Conservation (phyloP, 768 basidiomycete genomes). For the Paxillus ammoniavirescens region DNA sequence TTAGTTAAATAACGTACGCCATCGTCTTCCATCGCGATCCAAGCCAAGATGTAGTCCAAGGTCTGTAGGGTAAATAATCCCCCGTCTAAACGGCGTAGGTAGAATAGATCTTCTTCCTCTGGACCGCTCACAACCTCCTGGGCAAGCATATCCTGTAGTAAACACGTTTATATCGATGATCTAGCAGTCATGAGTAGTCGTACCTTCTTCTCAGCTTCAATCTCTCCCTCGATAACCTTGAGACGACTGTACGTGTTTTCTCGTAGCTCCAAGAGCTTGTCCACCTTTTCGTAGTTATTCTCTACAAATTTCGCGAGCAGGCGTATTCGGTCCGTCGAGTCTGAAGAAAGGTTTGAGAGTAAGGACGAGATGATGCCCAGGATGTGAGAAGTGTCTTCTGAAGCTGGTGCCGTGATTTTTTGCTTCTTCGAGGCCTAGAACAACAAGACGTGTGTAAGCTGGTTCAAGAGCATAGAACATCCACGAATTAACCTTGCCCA, state of each 20-base stretch:
- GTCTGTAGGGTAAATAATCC: conserved; percentile 89
- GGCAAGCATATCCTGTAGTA: conserved; percentile 47
- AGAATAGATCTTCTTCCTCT: conserved; percentile 75
- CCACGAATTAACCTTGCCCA: conserved; percentile 77
- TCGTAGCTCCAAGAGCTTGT: conserved; percentile 86
- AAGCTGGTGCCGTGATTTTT: conserved; percentile 52
- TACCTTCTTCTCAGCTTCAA: conserved; percentile 69
- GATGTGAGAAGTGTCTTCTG: conserved; percentile 85
- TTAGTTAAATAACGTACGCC: conserved; percentile 57
- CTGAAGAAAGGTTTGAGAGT: conserved; percentile 82
- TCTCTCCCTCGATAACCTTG: conserved; percentile 58
- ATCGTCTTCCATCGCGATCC: conserved; percentile 98
- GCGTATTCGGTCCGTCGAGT: conserved; percentile 75
- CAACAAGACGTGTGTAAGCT: conserved; percentile 8
- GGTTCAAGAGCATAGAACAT: background rate
- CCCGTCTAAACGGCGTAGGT: conserved; percentile 82
- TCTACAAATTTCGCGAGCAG: conserved; percentile 94
- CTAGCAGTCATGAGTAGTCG: conserved; percentile 8
- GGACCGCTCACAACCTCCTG: conserved; percentile 55
- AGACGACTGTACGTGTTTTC: conserved; percentile 67
- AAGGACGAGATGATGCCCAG: conserved; percentile 88
- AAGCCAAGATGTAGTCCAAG: conserved; percentile 90
- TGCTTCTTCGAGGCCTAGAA: conserved; percentile 60
- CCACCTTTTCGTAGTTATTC: conserved; percentile 88
- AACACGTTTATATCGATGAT: background rate